Evolutionary conservation across 2,329 filamentous ascomycete genomes (phyloP), one percentile per base, ranked within the genome.

Genomic region (Fusarium burgessii): DNA sequence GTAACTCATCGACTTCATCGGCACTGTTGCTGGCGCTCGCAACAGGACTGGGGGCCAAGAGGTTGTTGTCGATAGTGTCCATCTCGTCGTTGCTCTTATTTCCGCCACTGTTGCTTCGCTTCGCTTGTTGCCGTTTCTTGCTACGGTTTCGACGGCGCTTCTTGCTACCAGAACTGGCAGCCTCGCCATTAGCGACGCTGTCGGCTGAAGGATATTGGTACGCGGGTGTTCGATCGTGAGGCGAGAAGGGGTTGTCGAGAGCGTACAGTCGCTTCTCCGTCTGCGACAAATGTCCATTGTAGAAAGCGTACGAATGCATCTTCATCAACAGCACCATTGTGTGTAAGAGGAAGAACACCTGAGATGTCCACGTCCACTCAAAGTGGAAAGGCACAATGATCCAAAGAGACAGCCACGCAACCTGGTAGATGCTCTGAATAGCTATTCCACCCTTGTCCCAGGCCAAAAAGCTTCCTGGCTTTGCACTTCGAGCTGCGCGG

Each of bases 221-320:
- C 17, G 90, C 92, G 3, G 92, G 91, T 6, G 86, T 88, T 74
- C 89, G 89, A 54, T 91, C 91, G 7, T 71, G 73, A 12, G 89
- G 88, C 7, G 87, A 89, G 4, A 59, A 40, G n/a, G 94, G 94
- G 61, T 88, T 82, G 80, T 99, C 96, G 36, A 99, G 90, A 42
- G 90, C 90, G 60, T 88, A 89, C 15, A 99, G 86, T 14, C 94
- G 91, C 78, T 92, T 91, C 80, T 97, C 89, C 0, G 94, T 97
- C 80, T 96, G 93, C 73, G 92, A 93, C 18, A 99, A 86, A 80
- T 99, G 96, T 14, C 96, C 96, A 76, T 98, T 98, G 84, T 99
- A 99, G 81, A 98, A 99, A 27, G 94, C 93, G 78, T 97, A 99
- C 9, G 95, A 98, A 80, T 99, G 96, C 90, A 98, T 96, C 85